Base-by-base conservation (phyloP, 2,329 filamentous ascomycete genomes). In the Juglanconis juglandina region DNA sequence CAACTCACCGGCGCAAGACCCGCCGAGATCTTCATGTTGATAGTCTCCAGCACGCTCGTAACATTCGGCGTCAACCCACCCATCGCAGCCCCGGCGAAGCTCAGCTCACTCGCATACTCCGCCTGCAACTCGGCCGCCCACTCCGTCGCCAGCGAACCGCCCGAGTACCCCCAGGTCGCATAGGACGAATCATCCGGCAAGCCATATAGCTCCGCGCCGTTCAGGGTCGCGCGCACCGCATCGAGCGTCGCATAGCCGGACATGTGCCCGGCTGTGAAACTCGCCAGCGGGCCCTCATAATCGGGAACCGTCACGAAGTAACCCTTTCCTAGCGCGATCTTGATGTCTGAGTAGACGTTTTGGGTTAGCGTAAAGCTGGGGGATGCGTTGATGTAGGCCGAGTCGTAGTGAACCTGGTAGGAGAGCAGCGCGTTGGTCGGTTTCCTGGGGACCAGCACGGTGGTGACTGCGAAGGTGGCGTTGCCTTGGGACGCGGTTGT, bases 111-210 rank as follows among this genome's bases (percentile, higher is more conserved):
- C 0, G 80, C 81, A 64, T 83, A 83, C 30, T 69, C 68, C 1
- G 71, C 68, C 58, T 80, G 76, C 52, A 83, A 65, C 64, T 82
- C 78, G n/a, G 77, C 74, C 1, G 80, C 80, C 75, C 76, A 82
- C 54, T 77, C 78, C n/a, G 70, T 76, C 1, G 79, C 79, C 42
- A 83, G 63, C 11, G 75, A 74, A n/a, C 81, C 81, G 5, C 81
- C 81, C 5, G 77, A 81, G 67, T 82, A 83, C 5, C 81, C 81
- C 80, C 81, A 85, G 58, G 84, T 68, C 2, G 76, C 74, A 47
- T 77, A 68, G 4, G 64, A 70, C 0, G 76, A 70, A 13, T 70
- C 66, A 5, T 63, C 46, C 9, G 67, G 64, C 56, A 79, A 66
- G 2, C 70, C 68, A 4, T 76, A 69, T 11, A 46, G 13, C 2